Base-by-base conservation (phyloP, 805 yeast species). In the Candida boidinii region DNA sequence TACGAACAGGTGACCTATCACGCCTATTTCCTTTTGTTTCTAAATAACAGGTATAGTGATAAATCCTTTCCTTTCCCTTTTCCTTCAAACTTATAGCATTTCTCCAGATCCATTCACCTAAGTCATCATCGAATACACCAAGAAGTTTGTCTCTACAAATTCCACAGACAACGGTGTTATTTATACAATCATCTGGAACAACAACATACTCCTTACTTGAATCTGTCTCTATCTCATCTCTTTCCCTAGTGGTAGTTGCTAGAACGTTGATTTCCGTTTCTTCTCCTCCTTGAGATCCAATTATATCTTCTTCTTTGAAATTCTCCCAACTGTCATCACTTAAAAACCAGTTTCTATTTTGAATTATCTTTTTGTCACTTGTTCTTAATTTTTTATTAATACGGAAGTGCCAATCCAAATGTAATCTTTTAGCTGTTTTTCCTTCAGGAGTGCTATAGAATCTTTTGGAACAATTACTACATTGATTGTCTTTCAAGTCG, bases 361-460 rank as follows among this genome's bases (percentile, higher is more conserved):
- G 88, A 28, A 79, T 76, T 18, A 53, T 49, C 19, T 71, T 70
- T 21, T 64, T 60, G 7, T 65, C 51, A 7, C 51, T 46, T 23
- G 52, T 53, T 28, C 74, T 72, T 30, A 83, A 63, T 46, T 81
- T 78, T 52, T 84, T 85, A 55, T 86, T 90, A 28, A 85, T 81
- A 46, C 97, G 72, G 63, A 86, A 87, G 62, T 90, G 97, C 96
- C 96, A 90, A 56, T 90, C 98, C 43, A 86, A 61, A 57, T 92
- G 98, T 13, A 73, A 66, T 32, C 78, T 72, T 37, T 71, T 70
- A 30, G 59, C 57, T 5, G 56, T 56, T 24, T 56, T 59, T 12
- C 86, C 94, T 30, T 66, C 70, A 2, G 56, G 60, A 23, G 77
- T 72, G 33, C 70, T 69, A 4, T 73, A 66, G 52, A 86, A 92